Conservation (phyloP, 441 rosid genomes). For the Pelargonium myrrhifolium region DNA sequence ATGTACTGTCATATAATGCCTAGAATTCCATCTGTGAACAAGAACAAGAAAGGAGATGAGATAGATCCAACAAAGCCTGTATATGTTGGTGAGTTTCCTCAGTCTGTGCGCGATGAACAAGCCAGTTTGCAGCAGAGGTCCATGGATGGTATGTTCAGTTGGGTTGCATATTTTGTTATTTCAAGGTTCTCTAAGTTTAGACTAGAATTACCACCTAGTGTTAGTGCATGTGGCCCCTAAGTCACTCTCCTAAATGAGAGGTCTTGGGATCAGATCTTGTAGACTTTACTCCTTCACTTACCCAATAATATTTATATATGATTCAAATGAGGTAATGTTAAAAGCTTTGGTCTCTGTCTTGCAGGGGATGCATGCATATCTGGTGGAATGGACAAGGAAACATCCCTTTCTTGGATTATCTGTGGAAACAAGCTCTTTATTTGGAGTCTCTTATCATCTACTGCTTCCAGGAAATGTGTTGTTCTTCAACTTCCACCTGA, state of each 20-base stretch:
- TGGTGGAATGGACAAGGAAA: conserved; percentile 79
- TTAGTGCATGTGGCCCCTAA: too few relatives aligned
- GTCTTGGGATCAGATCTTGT: too few relatives aligned
- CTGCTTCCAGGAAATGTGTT: conserved; percentile 45
- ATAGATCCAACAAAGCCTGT: conserved; percentile 70
- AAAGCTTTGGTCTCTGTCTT: conserved; percentile 20
- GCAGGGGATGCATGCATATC: conserved; percentile 47
- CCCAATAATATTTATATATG: not conserved
- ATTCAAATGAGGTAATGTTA: conserved; percentile 12
- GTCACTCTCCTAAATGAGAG: too few relatives aligned
- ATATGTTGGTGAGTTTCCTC: conserved; percentile 84
- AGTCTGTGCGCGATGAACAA: conserved; percentile 70
- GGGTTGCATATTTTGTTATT: conserved; percentile 1
- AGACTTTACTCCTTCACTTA: too few relatives aligned
- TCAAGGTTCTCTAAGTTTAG: conserved; percentile 8
- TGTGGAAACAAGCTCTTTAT: conserved; percentile 58
- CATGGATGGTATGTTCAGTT: conserved; percentile 47
- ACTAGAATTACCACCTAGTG: not conserved
- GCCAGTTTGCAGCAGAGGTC: conserved; percentile 36
- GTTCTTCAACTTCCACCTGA: conserved; percentile 55
- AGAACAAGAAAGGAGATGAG: conserved; percentile 41
- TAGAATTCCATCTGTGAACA: conserved; percentile 49
- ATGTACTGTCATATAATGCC: conserved; percentile 16
- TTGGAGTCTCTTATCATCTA: conserved; percentile 61
- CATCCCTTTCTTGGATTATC: conserved; percentile 74